Evolutionary conservation across 2,329 filamentous ascomycete species (phyloP).

Genomic region (Teratosphaeriaceae sp.): DNA sequence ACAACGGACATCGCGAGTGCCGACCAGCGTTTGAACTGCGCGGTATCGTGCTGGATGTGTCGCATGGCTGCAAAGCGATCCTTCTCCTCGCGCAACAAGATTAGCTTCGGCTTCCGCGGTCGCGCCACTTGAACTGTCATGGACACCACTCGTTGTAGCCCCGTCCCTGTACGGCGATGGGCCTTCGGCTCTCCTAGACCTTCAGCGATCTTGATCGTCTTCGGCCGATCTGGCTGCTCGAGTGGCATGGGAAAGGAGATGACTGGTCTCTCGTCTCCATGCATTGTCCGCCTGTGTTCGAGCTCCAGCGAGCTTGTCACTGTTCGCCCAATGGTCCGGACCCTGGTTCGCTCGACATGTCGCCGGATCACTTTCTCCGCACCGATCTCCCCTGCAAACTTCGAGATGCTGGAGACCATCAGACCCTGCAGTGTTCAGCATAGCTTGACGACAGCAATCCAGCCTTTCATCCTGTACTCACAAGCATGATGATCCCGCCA

Average conservation of each 20-base stretch:
- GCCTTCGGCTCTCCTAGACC: neutral
- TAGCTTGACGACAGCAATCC: neutral
- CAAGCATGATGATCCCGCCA: constrained; percentile 71
- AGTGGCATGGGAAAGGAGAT: constrained; percentile 17
- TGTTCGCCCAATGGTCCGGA: constrained; percentile 48
- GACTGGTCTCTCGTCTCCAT: constrained; percentile 5
- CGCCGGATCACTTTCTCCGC: constrained; percentile 56
- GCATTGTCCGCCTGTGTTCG: constrained; percentile 8
- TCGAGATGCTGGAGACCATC: constrained; percentile 73
- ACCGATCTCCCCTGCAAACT: constrained; percentile 53
- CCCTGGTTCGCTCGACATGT: constrained; percentile 50
- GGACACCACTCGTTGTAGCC: constrained; percentile 14
- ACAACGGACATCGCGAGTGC: constrained; percentile 61
- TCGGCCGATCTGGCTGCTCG: constrained; percentile 8
- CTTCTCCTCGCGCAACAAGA: constrained; percentile 50
- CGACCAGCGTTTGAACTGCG: constrained; percentile 64
- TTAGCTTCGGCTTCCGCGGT: constrained; percentile 37
- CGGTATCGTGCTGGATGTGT: constrained; percentile 62
- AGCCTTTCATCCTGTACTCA: neutral
- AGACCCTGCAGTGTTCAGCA: constrained; percentile 47
- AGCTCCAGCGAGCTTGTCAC: constrained; percentile 48
- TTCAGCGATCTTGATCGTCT: constrained; percentile 10
- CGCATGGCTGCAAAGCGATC: constrained; percentile 52
- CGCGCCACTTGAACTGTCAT: constrained; percentile 28
- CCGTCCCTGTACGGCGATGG: constrained; percentile 1